Evolutionary conservation across 805 yeast genomes (phyloP), one percentile per base, ranked within the genome.

Genomic region (Yamadazyma phyllophila): DNA sequence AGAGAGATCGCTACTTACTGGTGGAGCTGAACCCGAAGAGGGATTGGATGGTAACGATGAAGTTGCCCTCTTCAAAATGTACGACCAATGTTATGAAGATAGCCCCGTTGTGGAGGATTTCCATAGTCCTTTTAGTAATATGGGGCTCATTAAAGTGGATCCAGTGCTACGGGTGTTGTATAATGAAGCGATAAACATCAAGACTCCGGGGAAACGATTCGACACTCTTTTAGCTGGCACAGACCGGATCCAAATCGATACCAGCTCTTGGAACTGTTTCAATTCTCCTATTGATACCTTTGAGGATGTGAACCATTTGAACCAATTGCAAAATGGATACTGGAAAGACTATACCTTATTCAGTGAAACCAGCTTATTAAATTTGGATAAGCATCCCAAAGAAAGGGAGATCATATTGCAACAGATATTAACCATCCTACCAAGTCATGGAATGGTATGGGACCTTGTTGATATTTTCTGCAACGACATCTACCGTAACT

Each of bases 401-500:
- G 39, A 6, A n/a, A n/a, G 14, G 9, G 26, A 14, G 4, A 40
- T 7, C 14, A n/a, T 40, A 4, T 29, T 36, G 16, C 12, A 30
- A 4, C 41, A 43, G 24, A 41, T 50, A 7, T 39, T 40, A 26
- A n/a, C 15, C 8, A 13, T 41, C 17, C 36, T 50, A 24, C 54
- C 54, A 13, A 38, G 16, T 26, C 39, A 40, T 27, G 36, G 35
- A 11, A 41, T 48, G n/a, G 45, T 50, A 16, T 47, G 51, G 51
- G 36, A 32, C 20, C 29, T 41, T 7, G 36, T 48, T 2, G 45
- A 45, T 34, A 29, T 14, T 7, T 78, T 67, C 52, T 76, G 74
- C 56, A 54, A 57, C 13, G 60, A 59, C 48, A 54, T 77, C 3
- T 74, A 76, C 52, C 75, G 79, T 1, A 73, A 67, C 48, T 62